These are phyloP conservation scores for Ophiostoma triangulosporum DNA, from an alignment of 2,329 filamentous ascomycete species.

Conservation along the genomic window DNA sequence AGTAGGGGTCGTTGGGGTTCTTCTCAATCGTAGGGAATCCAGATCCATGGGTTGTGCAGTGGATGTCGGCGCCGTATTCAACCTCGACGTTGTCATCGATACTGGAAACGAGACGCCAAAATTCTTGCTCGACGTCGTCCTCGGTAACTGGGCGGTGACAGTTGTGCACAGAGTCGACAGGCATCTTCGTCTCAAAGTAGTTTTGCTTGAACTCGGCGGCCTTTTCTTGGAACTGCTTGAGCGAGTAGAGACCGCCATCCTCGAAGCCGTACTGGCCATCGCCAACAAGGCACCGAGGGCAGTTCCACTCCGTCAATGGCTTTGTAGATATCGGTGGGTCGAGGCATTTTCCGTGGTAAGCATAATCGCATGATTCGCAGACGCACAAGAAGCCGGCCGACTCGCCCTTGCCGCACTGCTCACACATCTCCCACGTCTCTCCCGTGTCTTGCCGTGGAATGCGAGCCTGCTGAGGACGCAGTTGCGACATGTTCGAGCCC, in stretches of 20 bases:
- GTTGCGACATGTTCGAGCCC: slow-evolving; percentile 91
- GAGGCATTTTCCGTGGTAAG: slow-evolving; percentile 75
- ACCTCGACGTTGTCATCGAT: slow-evolving; percentile 94
- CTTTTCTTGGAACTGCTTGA: slow-evolving; percentile 92
- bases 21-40: slow-evolving; percentile 92
- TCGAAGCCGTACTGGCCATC: slow-evolving; percentile 97
- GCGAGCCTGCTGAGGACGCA: slow-evolving; percentile 65
- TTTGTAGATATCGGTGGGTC: slow-evolving; percentile 69
- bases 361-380: slow-evolving; percentile 85
- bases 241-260: slow-evolving; percentile 87
- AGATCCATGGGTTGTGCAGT: slow-evolving; percentile 94
- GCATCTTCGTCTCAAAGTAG: slow-evolving; percentile 86
- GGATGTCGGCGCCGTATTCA: slow-evolving; percentile 95
- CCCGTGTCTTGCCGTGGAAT: slow-evolving; percentile 41
- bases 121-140: slow-evolving; percentile 90
- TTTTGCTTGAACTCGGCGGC: slow-evolving; percentile 88
- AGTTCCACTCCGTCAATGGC: slow-evolving; percentile 89
- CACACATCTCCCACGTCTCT: slow-evolving; percentile 52
- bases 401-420: slow-evolving; percentile 70
- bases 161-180: slow-evolving; percentile 72
- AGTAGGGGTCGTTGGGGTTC: slow-evolving; percentile 74
- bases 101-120: slow-evolving; percentile 90
- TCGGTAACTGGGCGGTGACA: slow-evolving; percentile 73
- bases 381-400: slow-evolving; percentile 57
- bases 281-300: slow-evolving; percentile 83